Base-by-base conservation (phyloP, 2,329 filamentous ascomycete species). In the Fusarium keratoplasticum region DNA sequence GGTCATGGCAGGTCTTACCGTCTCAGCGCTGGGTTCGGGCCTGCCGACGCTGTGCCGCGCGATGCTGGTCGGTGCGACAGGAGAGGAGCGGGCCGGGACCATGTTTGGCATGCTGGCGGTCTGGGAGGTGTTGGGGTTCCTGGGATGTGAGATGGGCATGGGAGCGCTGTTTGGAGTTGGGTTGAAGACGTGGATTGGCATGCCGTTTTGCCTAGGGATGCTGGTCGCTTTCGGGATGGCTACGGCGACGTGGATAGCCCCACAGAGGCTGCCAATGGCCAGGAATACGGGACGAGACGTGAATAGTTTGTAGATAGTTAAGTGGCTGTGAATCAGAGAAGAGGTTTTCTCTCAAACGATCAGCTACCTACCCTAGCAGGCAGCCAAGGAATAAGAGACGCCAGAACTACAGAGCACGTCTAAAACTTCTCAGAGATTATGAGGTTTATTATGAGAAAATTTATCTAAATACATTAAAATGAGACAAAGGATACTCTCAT, bases 151-250 rank as follows among this genome's bases (percentile, higher is more conserved):
- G 33, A 31, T 71, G 42, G 58, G 68, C 27, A 74, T 77, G 64
- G 76, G 78, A 13, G 57, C 68, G 20, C 36, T 80, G 18, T 80
- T 80, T 61, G 67, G 70, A 9, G n/a, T 77, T 29, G 79, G 75
- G 9, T 40, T 80, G 47, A 62, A 44, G 29, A 67, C 67, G 14
- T 80, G 76, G 79, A 42, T 74, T 22, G 79, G 78, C 2, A 54
- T 77, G 44, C 73, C 77, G 2, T 77, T 80, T 50, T 73, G 75
- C 36, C 42, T 79, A 20, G 75, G 74, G 14, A 62, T 66, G 22
- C 35, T 40, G 5, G 25, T 65, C 6, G 70, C 75, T 3, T 25
- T 76, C 18, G 18, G 64, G 29, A 76, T 77, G 20, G 64, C 59
- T 22, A 9, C 70, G 22, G 31, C 71, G 14, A 69, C 73, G 6